Conservation (phyloP, 2,329 filamentous ascomycete genomes). For the Pseudogymnoascus sp. region DNA sequence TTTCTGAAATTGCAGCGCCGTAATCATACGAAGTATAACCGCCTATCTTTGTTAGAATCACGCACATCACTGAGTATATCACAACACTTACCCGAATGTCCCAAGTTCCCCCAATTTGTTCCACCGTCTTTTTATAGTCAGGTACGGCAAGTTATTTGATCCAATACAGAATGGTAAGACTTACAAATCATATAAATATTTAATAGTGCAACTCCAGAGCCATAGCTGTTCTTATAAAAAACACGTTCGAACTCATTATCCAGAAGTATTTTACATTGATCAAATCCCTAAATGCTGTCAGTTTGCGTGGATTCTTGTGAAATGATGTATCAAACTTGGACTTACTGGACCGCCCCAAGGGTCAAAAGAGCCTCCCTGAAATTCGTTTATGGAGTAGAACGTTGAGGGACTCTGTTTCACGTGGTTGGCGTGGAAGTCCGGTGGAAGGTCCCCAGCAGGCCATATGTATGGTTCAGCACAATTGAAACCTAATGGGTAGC, state of each 20-base stretch:
- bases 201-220: slow-evolving; percentile 58
- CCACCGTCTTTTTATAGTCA: slow-evolving; percentile 49
- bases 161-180: neutral
- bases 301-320: neutral
- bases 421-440: slow-evolving; percentile 47
- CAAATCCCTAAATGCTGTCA: slow-evolving; percentile 45
- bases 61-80: too few species aligned
- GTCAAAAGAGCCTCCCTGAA: slow-evolving; percentile 66
- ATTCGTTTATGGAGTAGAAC: slow-evolving; percentile 55
- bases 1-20: slow-evolving; percentile 59
- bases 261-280: slow-evolving; percentile 56
- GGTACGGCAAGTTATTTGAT: too few species aligned
- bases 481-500: slow-evolving; percentile 40
- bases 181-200: slow-evolving; percentile 65
- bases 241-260: slow-evolving; percentile 70
- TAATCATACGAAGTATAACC: slow-evolving; percentile 55
- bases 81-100: slow-evolving; percentile 41
- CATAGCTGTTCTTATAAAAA: slow-evolving; percentile 70
- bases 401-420: slow-evolving; percentile 55
- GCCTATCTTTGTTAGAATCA: slow-evolving; percentile 35
- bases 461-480: slow-evolving; percentile 45
- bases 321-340: neutral
- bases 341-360: slow-evolving; percentile 58
- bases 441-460: slow-evolving; percentile 51
- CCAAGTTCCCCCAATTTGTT: slow-evolving; percentile 78